phyloP scores from a whole-genome alignment of 768 basidiomycete species.

The Trametes elegans region DNA sequence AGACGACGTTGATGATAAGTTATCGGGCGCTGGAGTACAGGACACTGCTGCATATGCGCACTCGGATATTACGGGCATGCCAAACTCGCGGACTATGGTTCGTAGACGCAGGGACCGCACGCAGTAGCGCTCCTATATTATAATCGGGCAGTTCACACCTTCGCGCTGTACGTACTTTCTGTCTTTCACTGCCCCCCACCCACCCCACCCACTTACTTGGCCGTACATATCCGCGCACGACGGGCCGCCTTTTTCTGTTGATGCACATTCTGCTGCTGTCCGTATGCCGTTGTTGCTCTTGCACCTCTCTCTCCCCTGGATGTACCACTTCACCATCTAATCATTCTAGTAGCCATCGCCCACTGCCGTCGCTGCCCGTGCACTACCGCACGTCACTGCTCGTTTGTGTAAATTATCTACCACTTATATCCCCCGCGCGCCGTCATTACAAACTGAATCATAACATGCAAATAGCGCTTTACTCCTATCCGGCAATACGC shows the following conservation, averaged over 20 bases:
- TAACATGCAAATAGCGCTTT: no score
- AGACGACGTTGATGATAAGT: neutral
- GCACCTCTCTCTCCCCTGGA: neutral
- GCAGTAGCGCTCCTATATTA: neutral
- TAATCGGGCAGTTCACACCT: neutral
- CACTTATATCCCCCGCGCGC: neutral
- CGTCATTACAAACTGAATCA: neutral
- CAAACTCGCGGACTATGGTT: slow-evolving; percentile 9
- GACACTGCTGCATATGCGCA: neutral
- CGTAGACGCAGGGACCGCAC: slow-evolving; percentile 6
- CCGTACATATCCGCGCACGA: neutral
- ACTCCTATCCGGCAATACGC: no score
- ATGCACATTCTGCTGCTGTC: neutral
- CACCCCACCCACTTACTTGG: neutral
- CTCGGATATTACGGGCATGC: neutral
- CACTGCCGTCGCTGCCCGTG: neutral
- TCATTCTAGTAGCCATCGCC: neutral
- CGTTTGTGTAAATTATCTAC: slow-evolving; percentile 18
- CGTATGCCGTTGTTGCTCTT: neutral
- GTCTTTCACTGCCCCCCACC: neutral
- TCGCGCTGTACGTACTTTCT: neutral
- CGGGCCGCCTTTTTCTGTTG: neutral
- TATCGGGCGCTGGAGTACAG: neutral
- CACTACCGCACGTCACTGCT: slow-evolving; percentile 5
- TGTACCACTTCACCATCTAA: slow-evolving; percentile 9